These are phyloP conservation scores for Cornus kousa DNA, from an alignment of 148 eudicot genomes.

Conservation along the genomic window DNA sequence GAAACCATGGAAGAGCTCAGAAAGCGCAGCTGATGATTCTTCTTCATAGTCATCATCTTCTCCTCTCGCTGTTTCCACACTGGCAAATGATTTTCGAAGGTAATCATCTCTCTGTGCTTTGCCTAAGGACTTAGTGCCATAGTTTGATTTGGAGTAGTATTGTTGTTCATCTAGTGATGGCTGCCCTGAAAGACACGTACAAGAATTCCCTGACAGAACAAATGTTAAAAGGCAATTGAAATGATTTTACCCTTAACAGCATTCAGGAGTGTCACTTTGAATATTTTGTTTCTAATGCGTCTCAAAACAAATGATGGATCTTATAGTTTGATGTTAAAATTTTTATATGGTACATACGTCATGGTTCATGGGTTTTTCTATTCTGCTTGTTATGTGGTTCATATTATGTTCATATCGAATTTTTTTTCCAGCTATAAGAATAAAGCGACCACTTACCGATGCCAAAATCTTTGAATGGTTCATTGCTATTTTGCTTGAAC, in stretches of 20 bases:
- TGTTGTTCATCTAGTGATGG: slow-evolving; percentile 48
- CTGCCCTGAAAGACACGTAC: slow-evolving; percentile 52
- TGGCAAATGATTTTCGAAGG: slow-evolving; percentile 51
- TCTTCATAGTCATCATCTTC: slow-evolving; percentile 53
- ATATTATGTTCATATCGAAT: not conserved
- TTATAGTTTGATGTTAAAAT: not conserved
- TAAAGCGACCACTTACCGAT: slow-evolving; percentile 38
- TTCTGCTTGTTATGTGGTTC: not conserved
- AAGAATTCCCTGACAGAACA: slow-evolving; percentile 27
- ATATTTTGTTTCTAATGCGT: not conserved
- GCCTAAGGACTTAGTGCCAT: slow-evolving; percentile 39
- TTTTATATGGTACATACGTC: not conserved
- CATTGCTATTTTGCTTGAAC: slow-evolving; percentile 59
- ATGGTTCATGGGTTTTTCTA: not conserved
- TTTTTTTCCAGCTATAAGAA: not conserved
- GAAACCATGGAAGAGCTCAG: slow-evolving; percentile 81
- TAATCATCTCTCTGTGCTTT: slow-evolving; percentile 49
- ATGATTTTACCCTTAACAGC: not conserved
- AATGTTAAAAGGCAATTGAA: not conserved
- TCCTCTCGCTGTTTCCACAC: slow-evolving; percentile 38
- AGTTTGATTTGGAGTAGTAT: slow-evolving; percentile 43
- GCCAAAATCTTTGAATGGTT: slow-evolving; percentile 56
- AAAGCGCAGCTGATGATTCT: slow-evolving; percentile 42
- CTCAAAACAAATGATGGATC: not conserved
- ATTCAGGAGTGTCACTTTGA: not conserved